Conservation (phyloP, 208 protist species). For the Leptomonas seymouri region DNA sequence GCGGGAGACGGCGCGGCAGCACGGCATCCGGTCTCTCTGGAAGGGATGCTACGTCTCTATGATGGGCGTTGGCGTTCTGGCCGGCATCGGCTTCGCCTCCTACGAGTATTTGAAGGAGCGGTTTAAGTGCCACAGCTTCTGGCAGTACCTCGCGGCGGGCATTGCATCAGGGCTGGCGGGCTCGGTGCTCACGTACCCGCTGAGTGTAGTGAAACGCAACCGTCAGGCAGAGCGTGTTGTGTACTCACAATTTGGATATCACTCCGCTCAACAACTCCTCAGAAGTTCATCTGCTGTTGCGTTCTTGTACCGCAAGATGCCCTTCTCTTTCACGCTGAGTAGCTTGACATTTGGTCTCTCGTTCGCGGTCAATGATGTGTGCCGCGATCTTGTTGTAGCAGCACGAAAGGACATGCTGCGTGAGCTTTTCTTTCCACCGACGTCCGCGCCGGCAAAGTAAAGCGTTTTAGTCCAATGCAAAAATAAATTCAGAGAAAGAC, state of each 20-base stretch:
- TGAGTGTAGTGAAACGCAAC: conserved; percentile 85
- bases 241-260: conserved; percentile 39
- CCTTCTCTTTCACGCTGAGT: conserved; percentile 66
- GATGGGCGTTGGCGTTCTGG: conserved; percentile 86
- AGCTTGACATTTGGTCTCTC: conserved; percentile 82
- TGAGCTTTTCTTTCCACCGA: conserved; percentile 47
- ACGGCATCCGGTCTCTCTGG: conserved; percentile 67
- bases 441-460: conserved; percentile 1
- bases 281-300: conserved; percentile 47
- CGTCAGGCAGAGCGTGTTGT: conserved; percentile 74
- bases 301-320: conserved; percentile 77
- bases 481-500: not conserved
- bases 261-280: conserved; percentile 50
- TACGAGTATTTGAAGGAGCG: conserved; percentile 88
- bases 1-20: conserved; percentile 54
- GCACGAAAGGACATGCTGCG: conserved; percentile 71
- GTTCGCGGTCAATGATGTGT: conserved; percentile 81
- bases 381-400: conserved; percentile 56
- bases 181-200: conserved; percentile 86
- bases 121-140: conserved; percentile 66
- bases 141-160: conserved; percentile 67
- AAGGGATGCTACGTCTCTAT: conserved; percentile 87
- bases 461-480: not conserved
- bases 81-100: conserved; percentile 89
- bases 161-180: conserved; percentile 68